Conservation (phyloP, 192 early-diverging fungal genomes). For the Linnemannia exigua region DNA sequence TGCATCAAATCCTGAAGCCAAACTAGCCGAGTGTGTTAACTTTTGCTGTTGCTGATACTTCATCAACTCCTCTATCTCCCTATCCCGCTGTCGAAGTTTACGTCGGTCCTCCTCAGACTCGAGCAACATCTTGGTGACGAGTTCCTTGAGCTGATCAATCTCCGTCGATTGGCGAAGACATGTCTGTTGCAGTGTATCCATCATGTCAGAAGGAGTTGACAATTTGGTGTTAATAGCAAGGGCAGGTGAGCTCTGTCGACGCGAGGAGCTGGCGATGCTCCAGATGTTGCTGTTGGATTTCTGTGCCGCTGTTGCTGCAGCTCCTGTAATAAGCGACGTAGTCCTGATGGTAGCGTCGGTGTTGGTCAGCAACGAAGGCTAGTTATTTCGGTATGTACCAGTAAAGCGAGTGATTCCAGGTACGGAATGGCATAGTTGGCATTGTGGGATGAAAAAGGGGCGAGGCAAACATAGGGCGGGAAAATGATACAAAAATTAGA, state of each 20-base stretch:
- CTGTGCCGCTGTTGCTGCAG: not conserved
- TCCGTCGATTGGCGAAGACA: constrained; percentile 39
- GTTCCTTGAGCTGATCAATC: constrained; percentile 44
- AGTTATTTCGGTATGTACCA: not conserved
- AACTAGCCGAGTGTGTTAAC: not conserved
- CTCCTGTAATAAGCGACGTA: not conserved
- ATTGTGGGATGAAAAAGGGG: not conserved
- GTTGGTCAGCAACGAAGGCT: not conserved
- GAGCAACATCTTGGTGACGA: constrained; percentile 29
- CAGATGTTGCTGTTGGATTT: not conserved
- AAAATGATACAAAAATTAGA: not conserved
- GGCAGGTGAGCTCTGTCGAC: not conserved
- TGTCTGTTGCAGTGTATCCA: constrained; percentile 30
- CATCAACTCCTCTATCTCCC: constrained; percentile 44
- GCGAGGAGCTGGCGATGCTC: not conserved
- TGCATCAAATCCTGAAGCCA: constrained; percentile 12
- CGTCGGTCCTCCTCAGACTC: constrained; percentile 42
- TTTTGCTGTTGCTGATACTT: constrained; percentile 19
- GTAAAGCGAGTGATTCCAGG: not conserved
- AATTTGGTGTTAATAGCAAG: not conserved
- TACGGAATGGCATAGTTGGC: not conserved
- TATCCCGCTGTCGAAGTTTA: constrained; percentile 37
- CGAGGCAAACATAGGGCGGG: not conserved
- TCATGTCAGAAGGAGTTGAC: too few species aligned
- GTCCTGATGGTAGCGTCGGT: not conserved